Base-by-base conservation (phyloP, 2,329 filamentous ascomycete genomes). In the Scolecobasidium constrictum region DNA sequence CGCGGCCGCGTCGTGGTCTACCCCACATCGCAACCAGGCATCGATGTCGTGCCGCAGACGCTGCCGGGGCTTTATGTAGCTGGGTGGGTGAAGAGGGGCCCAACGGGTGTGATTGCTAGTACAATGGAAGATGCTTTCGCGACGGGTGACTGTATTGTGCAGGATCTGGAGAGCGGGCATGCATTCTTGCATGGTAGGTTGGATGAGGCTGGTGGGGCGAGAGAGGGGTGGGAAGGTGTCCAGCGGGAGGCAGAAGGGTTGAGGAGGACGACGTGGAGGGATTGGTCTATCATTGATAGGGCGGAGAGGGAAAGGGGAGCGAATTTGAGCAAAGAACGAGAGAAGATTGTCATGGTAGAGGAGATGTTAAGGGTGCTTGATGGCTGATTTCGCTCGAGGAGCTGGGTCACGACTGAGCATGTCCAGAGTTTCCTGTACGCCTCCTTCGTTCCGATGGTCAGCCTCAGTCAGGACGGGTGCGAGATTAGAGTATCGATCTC, bases 41-140 rank as follows among this genome's bases (percentile, higher is more conserved):
- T 16, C 50, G 52, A 6, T 16, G n/a, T n/a, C n/a, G 4, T 18
- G 12, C 3, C 35, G 6, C 41, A 5, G 17, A n/a, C 23, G 9
- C 54, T 83, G 0, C 77, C 81, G 0, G 86, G 90, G 0, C 62
- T 94, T 20, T 98, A 98, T 63, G 94, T 87, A 50, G 84, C 90
- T 13, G 92, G 92, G 0, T 98, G 92, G 92, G 87, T 95, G 7
- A 96, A 96, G 66, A 77, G 83, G 26, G 92, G 92, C 0, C 90
- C 92, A 0, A 95, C 87, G 0, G 92, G 92, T 2, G 88, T 96
- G 3, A 98, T 98, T 58, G 90, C 90, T 1, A 87, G 82, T 21
- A 98, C 92, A 0, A 94, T 98, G 86, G 77, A 83, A 46, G 92
- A 98, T 59, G 90, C 92, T 0, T 98, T 96, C 54, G 73, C 76